Base-by-base conservation (phyloP, 306 rosid genomes). In the Pyrus betulifolia region DNA sequence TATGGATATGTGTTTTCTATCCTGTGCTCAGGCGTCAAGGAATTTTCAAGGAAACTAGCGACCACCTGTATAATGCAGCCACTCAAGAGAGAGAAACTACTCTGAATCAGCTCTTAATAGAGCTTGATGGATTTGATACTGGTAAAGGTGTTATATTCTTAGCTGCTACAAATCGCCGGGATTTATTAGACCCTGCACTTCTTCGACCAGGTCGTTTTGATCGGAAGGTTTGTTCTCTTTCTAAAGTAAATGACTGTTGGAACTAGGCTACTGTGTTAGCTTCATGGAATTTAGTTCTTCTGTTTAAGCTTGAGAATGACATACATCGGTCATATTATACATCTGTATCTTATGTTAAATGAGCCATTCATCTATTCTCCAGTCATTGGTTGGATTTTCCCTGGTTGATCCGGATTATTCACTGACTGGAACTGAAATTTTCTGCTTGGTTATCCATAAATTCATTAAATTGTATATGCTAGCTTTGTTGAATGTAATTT, bases 1-100 rank as follows among this genome's bases (percentile, higher is more conserved):
- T 40, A 60, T 4, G 74, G 74, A 71, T 70, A 63, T 71, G 46
- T 82, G 76, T 74, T 80, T 79, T 77, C 80, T 64, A 67, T 77
- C 72, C 21, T 31, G 18, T 84, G 83, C 69, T 84, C 86, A 95
- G 99, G 92, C 99, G 99, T 74, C 97, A 95, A 85, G 97, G 97
- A 61, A 95, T 85, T 81, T 92, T 89, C 87, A 95, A 95, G 86
- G 97, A 92, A 76, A 71, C 90, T 45, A 28, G 85, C 8, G 97
- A 92, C 80, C 88, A 87, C 25, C 84, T 90, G 65, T 91, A 95
- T 83, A 95, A 95, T 66, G 99, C 99, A 38, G 96, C 97, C 76
- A 95, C 97, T 70, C 97, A 95, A 86, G 99, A 95, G 90, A 90
- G 99, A 87, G 99, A 95, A 87, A 95, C 99, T 60, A 92, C 99